Evolutionary conservation across 1,284 basidiomycete genomes (phyloP).

Genomic region (Heliocybe sulcata): DNA sequence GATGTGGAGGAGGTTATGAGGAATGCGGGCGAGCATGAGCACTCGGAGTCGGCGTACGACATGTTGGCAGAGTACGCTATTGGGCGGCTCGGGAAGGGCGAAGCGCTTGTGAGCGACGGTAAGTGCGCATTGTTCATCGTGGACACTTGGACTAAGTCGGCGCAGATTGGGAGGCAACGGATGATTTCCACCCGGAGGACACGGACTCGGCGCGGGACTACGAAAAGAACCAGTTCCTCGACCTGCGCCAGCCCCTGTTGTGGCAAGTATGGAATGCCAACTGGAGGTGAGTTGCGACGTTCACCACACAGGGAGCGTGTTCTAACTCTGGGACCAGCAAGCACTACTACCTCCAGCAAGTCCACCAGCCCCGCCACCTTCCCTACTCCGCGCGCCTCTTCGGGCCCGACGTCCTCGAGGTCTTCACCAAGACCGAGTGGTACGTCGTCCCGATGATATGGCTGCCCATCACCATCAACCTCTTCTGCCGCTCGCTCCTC

Average conservation of each 20-base stretch:
- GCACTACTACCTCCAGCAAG: conserved; percentile 93
- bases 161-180: conserved; percentile 79
- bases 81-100: conserved; percentile 74
- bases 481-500: conserved; percentile 74
- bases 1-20: conserved; percentile 83
- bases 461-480: conserved; percentile 81
- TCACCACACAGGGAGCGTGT: not conserved
- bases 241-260: conserved; percentile 83
- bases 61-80: conserved; percentile 87
- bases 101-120: conserved; percentile 76
- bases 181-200: conserved; percentile 85
- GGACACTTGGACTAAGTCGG: not conserved
- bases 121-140: conserved; percentile 3
- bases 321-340: conserved; percentile 45
- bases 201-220: conserved; percentile 77
- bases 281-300: conserved; percentile 48
- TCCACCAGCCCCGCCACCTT: conserved; percentile 93
- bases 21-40: conserved; percentile 83
- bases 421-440: conserved; percentile 89
- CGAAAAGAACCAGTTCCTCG: conserved; percentile 88
- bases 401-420: conserved; percentile 76
- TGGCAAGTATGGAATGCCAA: conserved; percentile 80
- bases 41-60: conserved; percentile 88
- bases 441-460: conserved; percentile 92
- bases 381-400: conserved; percentile 86